Conservation (phyloP, 257 asterid genomes). For the Anisodus tanguticus region DNA sequence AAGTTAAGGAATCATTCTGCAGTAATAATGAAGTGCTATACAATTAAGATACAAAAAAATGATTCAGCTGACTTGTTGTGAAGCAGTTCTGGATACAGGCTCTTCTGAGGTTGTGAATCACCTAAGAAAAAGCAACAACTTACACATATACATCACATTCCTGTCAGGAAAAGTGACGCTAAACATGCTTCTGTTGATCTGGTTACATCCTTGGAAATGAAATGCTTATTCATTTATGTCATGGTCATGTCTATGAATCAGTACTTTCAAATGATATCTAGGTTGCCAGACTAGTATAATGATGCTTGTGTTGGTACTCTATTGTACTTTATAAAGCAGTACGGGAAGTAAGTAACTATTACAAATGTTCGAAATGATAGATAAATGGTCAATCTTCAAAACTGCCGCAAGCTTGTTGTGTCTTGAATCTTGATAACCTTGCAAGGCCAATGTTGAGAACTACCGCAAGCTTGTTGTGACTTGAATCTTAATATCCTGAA, state of each 20-base stretch:
- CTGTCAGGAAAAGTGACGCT: background rate
- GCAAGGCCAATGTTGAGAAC: too few relatives aligned
- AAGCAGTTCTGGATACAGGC: background rate
- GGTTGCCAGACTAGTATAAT: background rate
- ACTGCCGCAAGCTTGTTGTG: too few relatives aligned
- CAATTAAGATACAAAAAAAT: background rate
- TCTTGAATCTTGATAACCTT: too few relatives aligned
- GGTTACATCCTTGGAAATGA: background rate
- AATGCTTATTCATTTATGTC: background rate
- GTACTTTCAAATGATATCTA: background rate
- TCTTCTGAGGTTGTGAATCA: background rate
- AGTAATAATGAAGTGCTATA: background rate
- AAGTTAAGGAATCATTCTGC: background rate
- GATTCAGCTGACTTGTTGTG: background rate
- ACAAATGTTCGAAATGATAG: too few relatives aligned
- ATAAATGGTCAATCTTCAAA: too few relatives aligned
- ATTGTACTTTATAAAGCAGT: too few relatives aligned
- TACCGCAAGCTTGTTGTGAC: too few relatives aligned
- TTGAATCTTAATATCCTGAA: too few relatives aligned
- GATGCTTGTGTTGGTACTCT: too few relatives aligned
- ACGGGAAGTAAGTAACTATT: too few relatives aligned
- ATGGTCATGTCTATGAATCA: background rate
- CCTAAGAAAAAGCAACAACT: background rate
- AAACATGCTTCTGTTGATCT: background rate
- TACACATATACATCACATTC: background rate